These are phyloP conservation scores for Neopestalotiopsis clavispora DNA, from an alignment of 2,329 filamentous ascomycete genomes.

Conservation along the genomic window DNA sequence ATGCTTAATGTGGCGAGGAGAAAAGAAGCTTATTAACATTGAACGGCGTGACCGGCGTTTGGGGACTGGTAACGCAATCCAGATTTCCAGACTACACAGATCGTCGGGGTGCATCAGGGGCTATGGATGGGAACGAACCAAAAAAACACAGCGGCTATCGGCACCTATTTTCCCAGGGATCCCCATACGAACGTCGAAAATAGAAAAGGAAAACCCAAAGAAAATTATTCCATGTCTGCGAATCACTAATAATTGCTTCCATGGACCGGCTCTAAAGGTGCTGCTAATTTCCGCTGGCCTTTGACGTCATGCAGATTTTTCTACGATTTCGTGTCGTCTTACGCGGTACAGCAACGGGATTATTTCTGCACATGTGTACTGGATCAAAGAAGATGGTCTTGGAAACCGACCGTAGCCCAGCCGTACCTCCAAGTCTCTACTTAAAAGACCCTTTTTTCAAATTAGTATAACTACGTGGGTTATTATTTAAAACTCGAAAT, in stretches of 20 bases:
- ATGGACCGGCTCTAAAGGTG: not conserved
- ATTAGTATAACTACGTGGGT: no score
- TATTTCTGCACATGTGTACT: no score
- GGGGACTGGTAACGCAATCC: not conserved
- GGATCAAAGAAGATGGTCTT: no score
- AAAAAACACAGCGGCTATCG: conserved; percentile 4
- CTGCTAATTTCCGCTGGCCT: conserved; percentile 9
- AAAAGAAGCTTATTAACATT: conserved; percentile 6
- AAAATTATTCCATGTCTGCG: not conserved
- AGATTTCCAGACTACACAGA: not conserved
- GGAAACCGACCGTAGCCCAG: no score
- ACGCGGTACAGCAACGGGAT: not conserved
- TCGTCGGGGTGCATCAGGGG: not conserved
- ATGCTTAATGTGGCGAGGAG: not conserved
- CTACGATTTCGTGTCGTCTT: not conserved
- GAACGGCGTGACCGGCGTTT: not conserved
- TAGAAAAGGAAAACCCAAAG: not conserved
- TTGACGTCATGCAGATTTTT: conserved; percentile 14
- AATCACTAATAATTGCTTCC: not conserved
- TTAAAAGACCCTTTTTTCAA: no score
- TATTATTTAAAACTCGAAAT: no score
- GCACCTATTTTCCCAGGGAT: not conserved
- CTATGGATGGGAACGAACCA: not conserved
- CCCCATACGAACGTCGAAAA: not conserved
- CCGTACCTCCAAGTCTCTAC: no score